phyloP scores from a whole-genome alignment of 2,329 filamentous ascomycete genomes.

The Neocatenulostroma microsporum region DNA sequence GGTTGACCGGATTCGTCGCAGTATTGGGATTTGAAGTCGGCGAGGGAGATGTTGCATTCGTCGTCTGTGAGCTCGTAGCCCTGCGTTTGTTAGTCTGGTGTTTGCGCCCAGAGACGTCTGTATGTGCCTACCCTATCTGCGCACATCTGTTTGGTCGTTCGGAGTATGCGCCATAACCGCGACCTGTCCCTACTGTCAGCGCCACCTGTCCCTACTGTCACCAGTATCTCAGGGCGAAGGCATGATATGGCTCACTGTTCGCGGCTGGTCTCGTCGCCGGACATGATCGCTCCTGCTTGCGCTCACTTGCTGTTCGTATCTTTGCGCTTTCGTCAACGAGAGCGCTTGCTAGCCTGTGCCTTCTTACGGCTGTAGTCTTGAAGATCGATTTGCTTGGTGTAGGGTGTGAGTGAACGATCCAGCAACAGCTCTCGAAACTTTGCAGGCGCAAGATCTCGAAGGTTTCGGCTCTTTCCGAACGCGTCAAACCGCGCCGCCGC shows the following conservation, averaged over 20 bases:
- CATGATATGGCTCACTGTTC: conserved; percentile 16
- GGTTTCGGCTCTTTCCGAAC: conserved; percentile 3
- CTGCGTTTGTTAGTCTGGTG: conserved; percentile 40
- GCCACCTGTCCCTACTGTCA: too few relatives aligned
- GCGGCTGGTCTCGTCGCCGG: conserved; percentile 23
- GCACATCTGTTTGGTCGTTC: conserved; percentile 92
- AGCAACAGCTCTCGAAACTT: too few relatives aligned
- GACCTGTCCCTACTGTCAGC: conserved; percentile 29
- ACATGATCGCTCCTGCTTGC: conserved; percentile 13
- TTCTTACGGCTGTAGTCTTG: too few relatives aligned
- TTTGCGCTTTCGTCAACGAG: too few relatives aligned
- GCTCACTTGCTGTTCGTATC: neutral
- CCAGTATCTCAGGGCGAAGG: conserved; percentile 2
- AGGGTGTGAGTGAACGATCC: too few relatives aligned
- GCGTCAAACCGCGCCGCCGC: too few relatives aligned
- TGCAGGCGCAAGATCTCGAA: too few relatives aligned
- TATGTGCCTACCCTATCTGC: conserved; percentile 63
- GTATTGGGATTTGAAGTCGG: conserved; percentile 70
- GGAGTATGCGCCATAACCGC: conserved; percentile 87
- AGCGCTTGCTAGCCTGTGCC: too few relatives aligned
- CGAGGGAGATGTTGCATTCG: conserved; percentile 77
- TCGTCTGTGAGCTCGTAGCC: conserved; percentile 88
- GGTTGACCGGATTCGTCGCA: conserved; percentile 64
- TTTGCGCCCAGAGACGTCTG: too few relatives aligned
- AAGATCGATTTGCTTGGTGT: neutral